These are phyloP conservation scores for Cyclotella atomus DNA, from an alignment of 108 stramenopile genomes.

Conservation along the genomic window DNA sequence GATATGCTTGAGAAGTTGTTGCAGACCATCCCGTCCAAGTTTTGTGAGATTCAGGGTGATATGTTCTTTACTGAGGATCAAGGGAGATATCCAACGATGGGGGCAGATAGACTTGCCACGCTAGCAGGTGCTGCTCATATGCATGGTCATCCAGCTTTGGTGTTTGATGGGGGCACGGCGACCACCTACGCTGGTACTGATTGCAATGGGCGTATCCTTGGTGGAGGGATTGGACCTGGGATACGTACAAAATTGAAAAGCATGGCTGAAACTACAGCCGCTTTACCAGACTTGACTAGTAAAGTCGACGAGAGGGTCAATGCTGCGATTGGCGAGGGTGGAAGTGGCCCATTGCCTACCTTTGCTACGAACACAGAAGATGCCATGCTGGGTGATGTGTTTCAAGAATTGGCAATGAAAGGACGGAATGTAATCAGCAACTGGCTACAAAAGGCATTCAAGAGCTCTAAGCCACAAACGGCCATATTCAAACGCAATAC, in stretches of 20 bases:
- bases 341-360: slow-evolving; percentile 48
- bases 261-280: slow-evolving; percentile 55
- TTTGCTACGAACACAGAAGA: slow-evolving; percentile 59
- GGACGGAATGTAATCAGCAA: slow-evolving; percentile 51
- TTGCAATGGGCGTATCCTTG: slow-evolving; percentile 60
- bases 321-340: slow-evolving; percentile 5
- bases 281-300: slow-evolving; percentile 53
- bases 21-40: slow-evolving; percentile 51
- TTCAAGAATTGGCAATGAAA: slow-evolving; percentile 59
- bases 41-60: slow-evolving; percentile 51
- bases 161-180: slow-evolving; percentile 78
- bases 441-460: slow-evolving; percentile 44
- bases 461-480: slow-evolving; percentile 16
- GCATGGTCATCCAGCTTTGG: slow-evolving; percentile 56
- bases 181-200: slow-evolving; percentile 74
- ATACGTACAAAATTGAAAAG: slow-evolving; percentile 44
- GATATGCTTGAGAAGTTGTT: slow-evolving; percentile 39
- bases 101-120: slow-evolving; percentile 70
- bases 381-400: slow-evolving; percentile 60
- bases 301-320: slow-evolving; percentile 36
- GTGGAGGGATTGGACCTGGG: slow-evolving; percentile 80
- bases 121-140: slow-evolving; percentile 53
- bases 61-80: slow-evolving; percentile 71
- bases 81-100: slow-evolving; percentile 71
- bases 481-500: slow-evolving; percentile 21